Conservation (phyloP, 1,284 basidiomycete genomes). For the Boletellus dicymbophilus region DNA sequence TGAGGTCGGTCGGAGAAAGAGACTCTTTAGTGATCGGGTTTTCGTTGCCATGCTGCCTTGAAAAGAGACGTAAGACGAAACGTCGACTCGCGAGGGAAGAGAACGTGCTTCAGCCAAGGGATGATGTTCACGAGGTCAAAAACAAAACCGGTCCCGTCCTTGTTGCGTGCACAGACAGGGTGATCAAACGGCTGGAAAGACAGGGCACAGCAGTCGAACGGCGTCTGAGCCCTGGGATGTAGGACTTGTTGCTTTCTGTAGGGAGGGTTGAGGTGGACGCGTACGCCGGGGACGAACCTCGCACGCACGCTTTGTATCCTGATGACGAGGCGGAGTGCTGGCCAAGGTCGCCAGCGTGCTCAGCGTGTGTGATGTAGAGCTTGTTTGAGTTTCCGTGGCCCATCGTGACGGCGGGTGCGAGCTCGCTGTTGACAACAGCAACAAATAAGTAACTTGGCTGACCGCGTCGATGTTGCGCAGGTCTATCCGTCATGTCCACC, state of each 20-base stretch:
- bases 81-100: slow-evolving; percentile 8
- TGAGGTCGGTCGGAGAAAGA: slow-evolving; percentile 77
- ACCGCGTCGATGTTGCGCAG: slow-evolving; percentile 37
- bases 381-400: slow-evolving; percentile 87
- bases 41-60: slow-evolving; percentile 72
- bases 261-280: slow-evolving; percentile 1
- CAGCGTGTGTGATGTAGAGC: slow-evolving; percentile 83
- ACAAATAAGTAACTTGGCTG: slow-evolving; percentile 7
- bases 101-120: slow-evolving; percentile 86
- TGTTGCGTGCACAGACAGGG: slow-evolving; percentile 85
- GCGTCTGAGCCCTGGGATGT: slow-evolving; percentile 63
- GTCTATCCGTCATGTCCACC: slow-evolving; percentile 26
- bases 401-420: slow-evolving; percentile 41
- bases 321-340: slow-evolving; percentile 74
- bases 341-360: slow-evolving; percentile 77
- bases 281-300: neutral
- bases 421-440: slow-evolving; percentile 10
- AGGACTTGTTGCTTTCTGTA: slow-evolving; percentile 66
- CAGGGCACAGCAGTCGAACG: slow-evolving; percentile 91
- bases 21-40: slow-evolving; percentile 90
- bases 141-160: slow-evolving; percentile 78
- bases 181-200: slow-evolving; percentile 90
- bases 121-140: slow-evolving; percentile 91
- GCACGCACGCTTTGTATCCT: slow-evolving; percentile 67
- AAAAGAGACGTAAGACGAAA: slow-evolving; percentile 19